Evolutionary conservation across 371 early-diverging fungal genomes (phyloP).

Genomic region (Apophysomyces variabilis): DNA sequence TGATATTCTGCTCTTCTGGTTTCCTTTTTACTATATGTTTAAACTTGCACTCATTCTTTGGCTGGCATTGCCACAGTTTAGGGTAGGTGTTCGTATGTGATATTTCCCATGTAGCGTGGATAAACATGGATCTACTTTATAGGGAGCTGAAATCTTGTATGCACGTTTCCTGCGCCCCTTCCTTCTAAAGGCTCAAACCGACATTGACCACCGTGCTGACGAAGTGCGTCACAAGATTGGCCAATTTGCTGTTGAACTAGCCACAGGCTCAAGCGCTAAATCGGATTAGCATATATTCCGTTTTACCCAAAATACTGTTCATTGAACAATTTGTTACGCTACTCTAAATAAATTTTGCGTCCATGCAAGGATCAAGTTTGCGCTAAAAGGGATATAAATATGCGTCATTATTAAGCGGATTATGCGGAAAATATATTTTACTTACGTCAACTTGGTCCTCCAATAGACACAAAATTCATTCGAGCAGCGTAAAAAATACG

Average conservation of each 20-base stretch:
- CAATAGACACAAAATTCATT: too few relatives aligned
- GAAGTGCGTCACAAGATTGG: slow-evolving; percentile 32
- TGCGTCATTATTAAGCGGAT: too few relatives aligned
- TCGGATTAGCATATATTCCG: slow-evolving; percentile 16
- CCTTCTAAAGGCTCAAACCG: slow-evolving; percentile 35
- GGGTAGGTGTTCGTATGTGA: slow-evolving; percentile 49
- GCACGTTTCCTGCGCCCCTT: slow-evolving; percentile 49
- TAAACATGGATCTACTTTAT: slow-evolving; percentile 14
- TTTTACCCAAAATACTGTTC: too few relatives aligned
- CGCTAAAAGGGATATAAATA: too few relatives aligned
- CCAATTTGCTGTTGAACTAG: slow-evolving; percentile 22
- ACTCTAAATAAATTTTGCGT: too few relatives aligned
- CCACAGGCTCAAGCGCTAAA: slow-evolving; percentile 14
- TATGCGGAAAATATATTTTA: too few relatives aligned
- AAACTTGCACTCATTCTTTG: slow-evolving; percentile 88
- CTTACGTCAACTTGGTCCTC: too few relatives aligned
- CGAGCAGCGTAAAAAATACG: too few relatives aligned
- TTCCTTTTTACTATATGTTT: slow-evolving; percentile 93
- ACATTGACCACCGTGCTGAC: slow-evolving; percentile 25
- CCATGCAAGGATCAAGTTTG: too few relatives aligned
- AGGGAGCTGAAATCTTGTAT: slow-evolving; percentile 54
- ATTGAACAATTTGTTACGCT: too few relatives aligned
- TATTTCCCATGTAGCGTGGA: slow-evolving; percentile 1
- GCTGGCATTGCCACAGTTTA: slow-evolving; percentile 80
- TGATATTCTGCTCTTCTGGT: slow-evolving; percentile 84